Percentiles rank a stretch among this genome's conserved stretches.
These are phyloP conservation scores for Jasminum sambac DNA, from an alignment of 257 asterid genomes.

Conservation along the genomic window DNA sequence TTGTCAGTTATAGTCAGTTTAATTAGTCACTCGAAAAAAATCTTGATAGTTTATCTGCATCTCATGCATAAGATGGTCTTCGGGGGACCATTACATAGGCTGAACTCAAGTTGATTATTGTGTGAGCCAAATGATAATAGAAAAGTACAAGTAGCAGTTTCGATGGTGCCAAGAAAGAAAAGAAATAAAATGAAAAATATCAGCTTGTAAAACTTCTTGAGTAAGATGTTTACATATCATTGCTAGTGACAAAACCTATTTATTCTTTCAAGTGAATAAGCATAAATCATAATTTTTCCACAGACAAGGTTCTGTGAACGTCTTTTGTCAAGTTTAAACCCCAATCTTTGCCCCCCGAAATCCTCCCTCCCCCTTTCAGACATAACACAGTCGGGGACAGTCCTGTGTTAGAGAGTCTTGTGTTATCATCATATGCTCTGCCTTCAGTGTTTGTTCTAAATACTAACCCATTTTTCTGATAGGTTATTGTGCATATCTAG, in stretches of 20 bases:
- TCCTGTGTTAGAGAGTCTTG: background rate
- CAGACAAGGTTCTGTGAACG: constrained; percentile 11
- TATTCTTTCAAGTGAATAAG: background rate
- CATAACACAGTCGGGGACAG: background rate
- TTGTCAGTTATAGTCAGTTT: background rate
- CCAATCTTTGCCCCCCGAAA: constrained; percentile 2
- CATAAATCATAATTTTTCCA: background rate
- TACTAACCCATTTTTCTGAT: constrained; percentile 30
- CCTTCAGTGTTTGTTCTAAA: constrained; percentile 7
- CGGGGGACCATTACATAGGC: background rate
- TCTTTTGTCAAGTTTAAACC: constrained; percentile 11
- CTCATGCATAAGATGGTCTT: constrained; percentile 9
- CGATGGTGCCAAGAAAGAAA: constrained; percentile 1
- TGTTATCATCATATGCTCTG: background rate
- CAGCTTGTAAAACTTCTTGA: background rate
- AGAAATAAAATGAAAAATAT: background rate
- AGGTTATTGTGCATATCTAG: constrained; percentile 97
- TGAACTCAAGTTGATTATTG: background rate
- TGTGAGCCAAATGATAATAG: background rate
- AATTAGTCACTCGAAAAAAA: background rate
- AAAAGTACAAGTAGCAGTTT: background rate
- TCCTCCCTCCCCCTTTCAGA: constrained; percentile 11
- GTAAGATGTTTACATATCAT: background rate
- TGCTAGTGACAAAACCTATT: background rate
- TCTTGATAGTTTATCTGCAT: background rate